Conservation (phyloP, 306 rosid genomes). For the Vigna nakashimae region DNA sequence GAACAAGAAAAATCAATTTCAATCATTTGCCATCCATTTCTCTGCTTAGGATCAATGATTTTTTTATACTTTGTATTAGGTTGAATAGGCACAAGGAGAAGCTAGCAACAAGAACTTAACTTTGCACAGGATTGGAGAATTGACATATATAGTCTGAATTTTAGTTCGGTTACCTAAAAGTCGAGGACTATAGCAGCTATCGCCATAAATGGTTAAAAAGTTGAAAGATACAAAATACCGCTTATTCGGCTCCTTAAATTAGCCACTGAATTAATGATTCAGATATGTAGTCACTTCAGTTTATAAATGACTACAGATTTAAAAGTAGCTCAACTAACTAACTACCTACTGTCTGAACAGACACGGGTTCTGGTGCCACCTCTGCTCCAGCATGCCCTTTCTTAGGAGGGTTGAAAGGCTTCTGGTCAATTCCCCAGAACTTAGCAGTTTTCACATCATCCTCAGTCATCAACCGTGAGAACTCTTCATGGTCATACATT, state of each 20-base stretch:
- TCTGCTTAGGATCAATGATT: neutral
- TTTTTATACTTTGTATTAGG: neutral
- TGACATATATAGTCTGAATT: conserved; percentile 3
- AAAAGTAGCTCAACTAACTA: conserved; percentile 41
- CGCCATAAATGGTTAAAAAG: neutral
- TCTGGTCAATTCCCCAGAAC: conserved; percentile 76
- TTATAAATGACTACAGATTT: conserved; percentile 16
- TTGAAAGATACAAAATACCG: neutral
- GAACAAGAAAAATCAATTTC: too few species aligned
- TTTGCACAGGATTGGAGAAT: neutral
- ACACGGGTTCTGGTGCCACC: conserved; percentile 57
- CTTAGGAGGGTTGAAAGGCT: conserved; percentile 42
- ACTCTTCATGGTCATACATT: conserved; percentile 82
- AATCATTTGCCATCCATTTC: neutral
- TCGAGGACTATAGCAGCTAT: neutral
- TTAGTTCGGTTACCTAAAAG: neutral
- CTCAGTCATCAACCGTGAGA: conserved; percentile 71
- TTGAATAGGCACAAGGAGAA: neutral
- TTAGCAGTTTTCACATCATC: conserved; percentile 86
- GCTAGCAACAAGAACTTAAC: neutral
- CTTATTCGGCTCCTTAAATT: conserved; percentile 27
- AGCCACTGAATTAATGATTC: conserved; percentile 17
- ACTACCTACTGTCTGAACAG: conserved; percentile 21
- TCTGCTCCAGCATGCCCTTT: conserved; percentile 57
- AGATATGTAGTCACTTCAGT: conserved; percentile 5